Base-by-base conservation (phyloP, 176 grass and related monocot genomes). In the Oryza brachyantha region DNA sequence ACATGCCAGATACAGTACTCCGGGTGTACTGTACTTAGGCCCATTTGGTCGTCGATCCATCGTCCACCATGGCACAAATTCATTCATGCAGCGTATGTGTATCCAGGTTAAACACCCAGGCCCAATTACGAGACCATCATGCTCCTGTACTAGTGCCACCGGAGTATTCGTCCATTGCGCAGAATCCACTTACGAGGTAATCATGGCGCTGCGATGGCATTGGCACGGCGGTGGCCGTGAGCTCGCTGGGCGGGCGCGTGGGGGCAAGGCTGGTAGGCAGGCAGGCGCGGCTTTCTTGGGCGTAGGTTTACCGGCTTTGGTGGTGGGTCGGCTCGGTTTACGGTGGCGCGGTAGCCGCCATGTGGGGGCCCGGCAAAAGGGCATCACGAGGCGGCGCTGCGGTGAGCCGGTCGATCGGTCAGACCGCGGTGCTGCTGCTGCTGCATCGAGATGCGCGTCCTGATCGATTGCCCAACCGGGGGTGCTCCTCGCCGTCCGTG, bases 41-140 rank as follows among this genome's bases (percentile, higher is more conserved):
- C 16, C 48, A 52, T n/a, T n/a, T 52, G 31, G 3, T 4, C 31
- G 31, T 32, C 7, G n/a, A 24, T 38, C 35, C 10, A 43, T 29
- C 35, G 10, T 14, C 57, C 68, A 21, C 39, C 32, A 31, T 66
- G 29, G 36, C 40, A 32, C 31, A 1, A 32, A 32, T 32, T 1
- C 31, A 32, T n/a, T n/a, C n/a, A 32, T 32, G 31, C 31, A 32
- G 4, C 31, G 31, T 4, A 32, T 4, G 4, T 32, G 3, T 4
- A 19, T 52, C 48, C 48, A 52, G 21, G 19, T 52, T 52, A 45
- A 2, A 52, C 12, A 52, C 48, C 1, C 13, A 29, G 17, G 16
- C 3, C 66, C 66, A 72, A 82, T 82, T 66, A 87, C 79, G 58
- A 77, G 58, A 13, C 62, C 77, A 81, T 86, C 77, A 81, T 75